Conservation (phyloP, 73 alveolate species). For the Diophrys appendiculata region DNA sequence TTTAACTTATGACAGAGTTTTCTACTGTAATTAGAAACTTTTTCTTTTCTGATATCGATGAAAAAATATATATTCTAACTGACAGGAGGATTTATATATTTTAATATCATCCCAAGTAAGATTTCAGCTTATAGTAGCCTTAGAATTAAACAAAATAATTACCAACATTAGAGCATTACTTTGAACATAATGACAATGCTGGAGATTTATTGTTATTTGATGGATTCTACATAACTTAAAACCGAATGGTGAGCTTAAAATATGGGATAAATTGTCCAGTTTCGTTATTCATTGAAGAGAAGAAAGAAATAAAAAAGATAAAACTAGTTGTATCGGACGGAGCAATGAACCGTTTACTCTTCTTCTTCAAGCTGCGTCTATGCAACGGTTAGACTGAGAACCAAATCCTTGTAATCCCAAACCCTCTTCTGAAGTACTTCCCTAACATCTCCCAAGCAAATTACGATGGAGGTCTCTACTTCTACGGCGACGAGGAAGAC, state of each 20-base stretch:
- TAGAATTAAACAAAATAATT: no score
- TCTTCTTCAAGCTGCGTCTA: background rate
- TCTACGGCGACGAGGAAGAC: background rate
- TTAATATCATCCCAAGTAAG: no score
- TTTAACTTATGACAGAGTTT: no score
- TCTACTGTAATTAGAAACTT: background rate
- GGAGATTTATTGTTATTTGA: background rate
- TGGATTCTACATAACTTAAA: background rate
- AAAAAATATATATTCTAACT: background rate
- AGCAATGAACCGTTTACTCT: background rate
- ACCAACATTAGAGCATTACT: background rate
- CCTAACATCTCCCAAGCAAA: background rate
- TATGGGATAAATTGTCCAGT: background rate
- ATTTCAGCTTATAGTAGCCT: background rate
- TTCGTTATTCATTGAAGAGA: no score
- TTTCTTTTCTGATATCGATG: background rate
- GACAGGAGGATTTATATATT: background rate
- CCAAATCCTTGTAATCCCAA: background rate
- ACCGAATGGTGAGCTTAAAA: background rate
- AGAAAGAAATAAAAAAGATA: no score
- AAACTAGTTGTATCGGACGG: background rate
- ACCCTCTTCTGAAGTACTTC: background rate
- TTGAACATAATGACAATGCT: background rate
- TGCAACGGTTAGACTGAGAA: background rate
- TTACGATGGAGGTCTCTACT: background rate